phyloP scores from a whole-genome alignment of 1,284 basidiomycete species.

The Sporisorium scitamineum region DNA sequence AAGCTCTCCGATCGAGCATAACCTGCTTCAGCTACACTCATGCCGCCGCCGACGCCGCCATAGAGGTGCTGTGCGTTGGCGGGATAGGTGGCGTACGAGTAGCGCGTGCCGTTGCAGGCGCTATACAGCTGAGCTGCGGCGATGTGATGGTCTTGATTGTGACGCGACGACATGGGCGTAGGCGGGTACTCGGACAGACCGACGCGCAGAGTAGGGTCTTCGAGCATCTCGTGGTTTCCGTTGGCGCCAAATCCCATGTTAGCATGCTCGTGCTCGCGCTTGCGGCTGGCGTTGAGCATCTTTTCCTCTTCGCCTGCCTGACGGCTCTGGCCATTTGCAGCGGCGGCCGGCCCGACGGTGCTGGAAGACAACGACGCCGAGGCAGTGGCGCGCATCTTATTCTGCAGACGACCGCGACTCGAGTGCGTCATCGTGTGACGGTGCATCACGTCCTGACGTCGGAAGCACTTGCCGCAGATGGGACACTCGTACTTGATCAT shows the following conservation, averaged over 20 bases:
- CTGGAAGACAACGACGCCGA: slow-evolving; percentile 1
- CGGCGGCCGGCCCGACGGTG: not conserved
- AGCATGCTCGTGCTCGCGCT: slow-evolving; percentile 15
- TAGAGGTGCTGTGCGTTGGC: slow-evolving; percentile 10
- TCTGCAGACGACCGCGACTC: slow-evolving; percentile 24
- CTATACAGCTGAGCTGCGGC: slow-evolving; percentile 37
- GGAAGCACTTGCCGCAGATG: slow-evolving; percentile 50
- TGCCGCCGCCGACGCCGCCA: not conserved
- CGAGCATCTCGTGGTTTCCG: slow-evolving; percentile 20
- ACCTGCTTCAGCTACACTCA: slow-evolving; percentile 1
- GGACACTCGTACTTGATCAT: slow-evolving; percentile 46
- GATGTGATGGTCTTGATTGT: slow-evolving; percentile 45
- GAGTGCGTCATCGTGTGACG: slow-evolving; percentile 51
- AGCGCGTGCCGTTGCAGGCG: slow-evolving; percentile 22
- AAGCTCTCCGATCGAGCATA: slow-evolving; percentile 13
- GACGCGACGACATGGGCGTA: slow-evolving; percentile 9
- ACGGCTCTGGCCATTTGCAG: not conserved
- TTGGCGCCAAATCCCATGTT: slow-evolving; percentile 1
- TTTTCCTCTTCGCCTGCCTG: slow-evolving; percentile 1
- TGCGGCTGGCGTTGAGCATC: not conserved
- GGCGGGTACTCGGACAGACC: slow-evolving; percentile 30
- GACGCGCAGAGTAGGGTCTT: slow-evolving; percentile 34
- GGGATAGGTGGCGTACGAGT: slow-evolving; percentile 15
- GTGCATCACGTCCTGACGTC: slow-evolving; percentile 55
- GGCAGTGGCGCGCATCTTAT: slow-evolving; percentile 34